These are phyloP conservation scores for Athelia sp. DNA, from an alignment of 1,284 basidiomycete species.

Conservation along the genomic window DNA sequence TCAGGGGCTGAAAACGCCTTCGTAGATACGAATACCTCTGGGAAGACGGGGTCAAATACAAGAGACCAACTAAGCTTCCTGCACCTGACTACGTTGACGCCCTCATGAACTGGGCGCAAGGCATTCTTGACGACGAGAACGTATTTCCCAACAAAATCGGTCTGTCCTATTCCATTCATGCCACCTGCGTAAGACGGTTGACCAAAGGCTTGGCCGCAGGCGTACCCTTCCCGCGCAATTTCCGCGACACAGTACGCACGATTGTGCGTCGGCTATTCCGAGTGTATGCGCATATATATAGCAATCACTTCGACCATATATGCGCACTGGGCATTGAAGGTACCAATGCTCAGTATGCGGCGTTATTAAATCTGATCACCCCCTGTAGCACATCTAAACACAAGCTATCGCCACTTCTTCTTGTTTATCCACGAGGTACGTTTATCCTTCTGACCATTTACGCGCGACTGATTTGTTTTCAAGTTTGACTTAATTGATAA, in stretches of 20 bases:
- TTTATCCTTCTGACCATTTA: not conserved
- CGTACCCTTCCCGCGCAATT: slow-evolving; percentile 89
- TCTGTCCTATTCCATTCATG: slow-evolving; percentile 23
- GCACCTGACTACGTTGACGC: slow-evolving; percentile 98
- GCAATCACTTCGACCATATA: slow-evolving; percentile 98
- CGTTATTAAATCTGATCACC: slow-evolving; percentile 1
- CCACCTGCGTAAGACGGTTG: not conserved
- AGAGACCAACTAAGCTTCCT: slow-evolving; percentile 88
- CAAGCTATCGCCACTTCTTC: slow-evolving; percentile 98
- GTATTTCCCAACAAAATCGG: slow-evolving; percentile 96
- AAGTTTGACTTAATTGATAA: slow-evolving; percentile 97
- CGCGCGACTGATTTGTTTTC: slow-evolving; percentile 2
- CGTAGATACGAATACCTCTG: slow-evolving; percentile 94
- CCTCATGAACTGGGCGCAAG: slow-evolving; percentile 98
- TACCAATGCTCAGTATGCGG: slow-evolving; percentile 24
- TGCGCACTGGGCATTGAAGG: slow-evolving; percentile 98
- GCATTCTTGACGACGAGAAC: slow-evolving; percentile 86
- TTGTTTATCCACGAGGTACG: slow-evolving; percentile 92
- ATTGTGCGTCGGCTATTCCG: slow-evolving; percentile 93
- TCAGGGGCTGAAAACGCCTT: too few species aligned
- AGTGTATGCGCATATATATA: slow-evolving; percentile 98
- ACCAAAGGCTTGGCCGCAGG: slow-evolving; percentile 43
- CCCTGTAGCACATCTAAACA: slow-evolving; percentile 89
- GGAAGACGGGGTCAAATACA: slow-evolving; percentile 93
- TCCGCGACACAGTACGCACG: slow-evolving; percentile 87